Evolutionary conservation across 2,329 filamentous ascomycete genomes (phyloP).

Genomic region (Fusarium fujikuroi): DNA sequence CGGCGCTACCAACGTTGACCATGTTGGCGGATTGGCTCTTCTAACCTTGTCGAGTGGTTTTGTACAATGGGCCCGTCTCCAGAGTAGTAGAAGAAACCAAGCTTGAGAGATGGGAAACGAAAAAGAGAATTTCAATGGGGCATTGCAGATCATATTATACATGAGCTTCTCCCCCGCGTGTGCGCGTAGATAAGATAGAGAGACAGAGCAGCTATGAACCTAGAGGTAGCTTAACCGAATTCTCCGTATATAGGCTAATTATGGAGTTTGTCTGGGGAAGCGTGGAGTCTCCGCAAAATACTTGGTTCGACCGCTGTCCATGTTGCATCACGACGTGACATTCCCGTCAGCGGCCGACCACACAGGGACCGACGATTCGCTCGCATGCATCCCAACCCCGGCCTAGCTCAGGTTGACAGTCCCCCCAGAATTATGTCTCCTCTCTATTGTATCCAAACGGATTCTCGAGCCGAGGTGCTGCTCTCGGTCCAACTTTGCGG

Average conservation of each 20-base stretch:
- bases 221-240: constrained; percentile 19
- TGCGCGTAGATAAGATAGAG: constrained; percentile 9
- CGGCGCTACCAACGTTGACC: constrained; percentile 35
- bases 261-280: constrained; percentile 22
- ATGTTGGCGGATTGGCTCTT: constrained; percentile 10
- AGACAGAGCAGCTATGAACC: neutral
- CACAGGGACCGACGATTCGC: constrained; percentile 8
- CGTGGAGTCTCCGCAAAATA: constrained; percentile 23
- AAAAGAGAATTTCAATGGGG: neutral
- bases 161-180: neutral
- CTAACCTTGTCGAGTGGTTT: neutral
- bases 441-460: neutral
- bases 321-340: constrained; percentile 20
- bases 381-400: neutral
- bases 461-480: constrained; percentile 17
- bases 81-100: neutral
- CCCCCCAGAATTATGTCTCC: neutral
- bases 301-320: constrained; percentile 4
- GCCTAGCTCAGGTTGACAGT: constrained; percentile 6
- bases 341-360: constrained; percentile 11
- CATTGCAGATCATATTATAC: constrained; percentile 29
- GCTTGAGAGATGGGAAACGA: neutral
- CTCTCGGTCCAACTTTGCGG: constrained; percentile 20
- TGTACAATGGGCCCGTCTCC: neutral
- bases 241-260: constrained; percentile 26